Percentiles rank a stretch among this genome's conserved stretches.
These are phyloP conservation scores for Vigna mungo DNA, from an alignment of 306 rosid genomes.

Conservation along the genomic window DNA sequence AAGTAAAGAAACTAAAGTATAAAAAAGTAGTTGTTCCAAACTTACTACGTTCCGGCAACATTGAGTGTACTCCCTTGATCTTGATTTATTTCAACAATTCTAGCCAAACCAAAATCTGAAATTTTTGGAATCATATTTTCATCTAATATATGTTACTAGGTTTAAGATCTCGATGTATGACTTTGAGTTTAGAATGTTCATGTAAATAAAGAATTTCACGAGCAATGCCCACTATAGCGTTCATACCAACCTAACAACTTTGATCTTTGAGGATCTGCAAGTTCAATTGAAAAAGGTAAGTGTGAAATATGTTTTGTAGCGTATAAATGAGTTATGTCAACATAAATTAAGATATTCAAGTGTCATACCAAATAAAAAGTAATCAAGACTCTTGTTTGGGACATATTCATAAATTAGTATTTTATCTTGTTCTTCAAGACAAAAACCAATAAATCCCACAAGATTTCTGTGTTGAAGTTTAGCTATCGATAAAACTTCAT, in stretches of 20 bases:
- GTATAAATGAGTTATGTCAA: too few species aligned
- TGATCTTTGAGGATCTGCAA: slow-evolving; percentile 16
- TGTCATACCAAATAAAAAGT: not conserved
- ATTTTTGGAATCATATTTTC: too few species aligned
- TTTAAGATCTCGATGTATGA: not conserved
- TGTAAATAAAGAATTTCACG: not conserved
- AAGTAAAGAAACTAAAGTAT: not conserved
- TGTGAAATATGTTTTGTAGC: not conserved
- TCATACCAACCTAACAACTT: slow-evolving; percentile 42
- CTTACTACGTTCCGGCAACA: not conserved
- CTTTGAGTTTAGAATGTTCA: not conserved
- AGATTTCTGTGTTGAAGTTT: not conserved
- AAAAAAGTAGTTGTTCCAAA: not conserved
- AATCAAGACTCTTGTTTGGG: not conserved
- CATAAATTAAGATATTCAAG: not conserved
- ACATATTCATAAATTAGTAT: not conserved
- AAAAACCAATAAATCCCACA: not conserved
- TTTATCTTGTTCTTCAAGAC: not conserved
- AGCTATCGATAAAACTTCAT: not conserved
- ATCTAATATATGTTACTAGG: too few species aligned
- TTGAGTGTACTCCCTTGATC: not conserved
- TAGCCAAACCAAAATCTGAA: not conserved
- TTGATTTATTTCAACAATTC: slow-evolving; percentile 10
- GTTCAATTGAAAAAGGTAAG: not conserved
- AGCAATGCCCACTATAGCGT: slow-evolving; percentile 48